Percentiles rank a stretch among this genome's conserved stretches.
phyloP scores from a whole-genome alignment of 192 early-diverging fungal genomes.

The Allomyces macrogynus region DNA sequence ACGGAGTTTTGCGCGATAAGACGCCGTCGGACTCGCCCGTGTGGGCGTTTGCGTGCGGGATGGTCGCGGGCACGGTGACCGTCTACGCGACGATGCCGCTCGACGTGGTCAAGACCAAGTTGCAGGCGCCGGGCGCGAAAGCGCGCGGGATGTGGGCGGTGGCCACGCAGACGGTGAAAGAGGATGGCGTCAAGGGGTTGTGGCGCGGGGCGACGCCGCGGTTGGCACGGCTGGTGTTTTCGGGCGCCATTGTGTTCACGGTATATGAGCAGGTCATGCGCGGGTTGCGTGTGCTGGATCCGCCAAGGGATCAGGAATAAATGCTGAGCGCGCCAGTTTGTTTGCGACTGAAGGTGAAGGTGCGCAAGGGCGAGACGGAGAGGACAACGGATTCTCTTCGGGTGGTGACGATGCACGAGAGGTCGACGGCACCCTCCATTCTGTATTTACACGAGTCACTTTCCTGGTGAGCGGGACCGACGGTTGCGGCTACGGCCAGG shows the following conservation, averaged over 20 bases:
- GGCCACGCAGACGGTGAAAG: slow-evolving; percentile 38
- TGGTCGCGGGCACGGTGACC: slow-evolving; percentile 72
- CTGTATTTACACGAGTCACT: too few relatives aligned
- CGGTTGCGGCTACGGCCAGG: too few relatives aligned
- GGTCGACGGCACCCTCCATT: too few relatives aligned
- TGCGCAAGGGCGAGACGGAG: too few relatives aligned
- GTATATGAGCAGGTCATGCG: slow-evolving; percentile 51
- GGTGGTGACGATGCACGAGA: too few relatives aligned
- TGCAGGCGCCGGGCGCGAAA: slow-evolving; percentile 69
- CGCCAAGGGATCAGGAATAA: too few relatives aligned
- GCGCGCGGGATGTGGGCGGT: slow-evolving; percentile 61
- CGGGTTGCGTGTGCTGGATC: slow-evolving; percentile 4
- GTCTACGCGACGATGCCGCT: slow-evolving; percentile 93
- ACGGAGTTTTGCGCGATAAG: slow-evolving; percentile 45
- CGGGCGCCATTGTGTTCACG: slow-evolving; percentile 69
- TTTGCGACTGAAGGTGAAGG: too few relatives aligned
- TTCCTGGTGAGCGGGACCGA: too few relatives aligned
- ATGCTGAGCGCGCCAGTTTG: too few relatives aligned
- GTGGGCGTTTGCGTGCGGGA: slow-evolving; percentile 50
- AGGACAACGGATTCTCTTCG: too few relatives aligned
- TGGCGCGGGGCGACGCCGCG: slow-evolving; percentile 94
- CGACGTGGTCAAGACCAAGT: slow-evolving; percentile 92
- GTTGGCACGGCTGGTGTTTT: slow-evolving; percentile 61
- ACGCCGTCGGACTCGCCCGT: slow-evolving; percentile 11
- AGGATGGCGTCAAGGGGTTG: slow-evolving; percentile 60